Evolutionary conservation across 352 stramenopile genomes (phyloP), one percentile per base, ranked within the genome.

Genomic region (Phytophthora megakarya): DNA sequence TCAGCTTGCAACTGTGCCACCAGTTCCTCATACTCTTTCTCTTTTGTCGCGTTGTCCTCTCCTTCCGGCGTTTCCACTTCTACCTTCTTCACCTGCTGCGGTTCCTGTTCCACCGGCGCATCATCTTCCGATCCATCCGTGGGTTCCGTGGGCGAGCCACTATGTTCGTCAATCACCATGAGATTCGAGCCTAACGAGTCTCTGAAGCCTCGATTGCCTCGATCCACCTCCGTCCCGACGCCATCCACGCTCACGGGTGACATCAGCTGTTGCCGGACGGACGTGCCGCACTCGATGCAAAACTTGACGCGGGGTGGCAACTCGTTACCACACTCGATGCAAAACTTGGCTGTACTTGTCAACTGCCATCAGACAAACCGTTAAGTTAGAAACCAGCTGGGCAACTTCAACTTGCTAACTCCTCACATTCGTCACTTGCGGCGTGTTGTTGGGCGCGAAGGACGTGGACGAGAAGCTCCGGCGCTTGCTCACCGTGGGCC

Each of bases 321-420:
- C 21, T 95, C 86, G 47, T 95, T 86, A 37, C 86, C 86, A 60
- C 86, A 95, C 54, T 95, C 86, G 45, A 95, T 88, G 50, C 83
- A 92, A 51, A 92, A 92, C 63, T 92, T 92, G 61, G 75, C 65
- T n/a, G 72, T 73, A 52, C 77, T 90, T 22, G 78, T 67, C 40
- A 90, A 61, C 82, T 92, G 30, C 44, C 38, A n/a, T n/a, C n/a
- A n/a, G n/a, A n/a, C n/a, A n/a, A n/a, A n/a, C n/a, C n/a, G n/a
- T n/a, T n/a, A n/a, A n/a, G n/a, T n/a, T n/a, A n/a, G n/a, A n/a
- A n/a, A n/a, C n/a, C n/a, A n/a, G n/a, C n/a, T n/a, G n/a, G n/a
- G n/a, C n/a, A n/a, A 67, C 70, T 62, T 67, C 46, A 75, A 67
- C 55, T 47, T 64, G 30, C 10, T 22, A 33, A 30, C 23, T 28